Percentiles rank a stretch among this genome's conserved stretches.
Evolutionary conservation across 2,329 filamentous ascomycete species (phyloP).

Genomic region (Elsinoe necatrix): DNA sequence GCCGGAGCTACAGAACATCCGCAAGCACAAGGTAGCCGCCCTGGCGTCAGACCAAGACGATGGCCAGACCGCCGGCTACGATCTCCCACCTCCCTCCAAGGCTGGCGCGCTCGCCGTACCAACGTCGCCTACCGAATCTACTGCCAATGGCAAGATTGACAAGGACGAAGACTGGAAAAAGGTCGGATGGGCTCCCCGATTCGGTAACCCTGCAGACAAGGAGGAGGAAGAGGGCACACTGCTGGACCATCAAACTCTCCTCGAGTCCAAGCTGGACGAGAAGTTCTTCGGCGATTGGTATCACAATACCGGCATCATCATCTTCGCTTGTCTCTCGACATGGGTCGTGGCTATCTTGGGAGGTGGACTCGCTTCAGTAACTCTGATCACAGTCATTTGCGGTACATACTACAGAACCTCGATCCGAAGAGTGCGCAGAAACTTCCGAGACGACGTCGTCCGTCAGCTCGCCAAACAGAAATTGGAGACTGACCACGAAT

Average conservation of each 20-base stretch:
- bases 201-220: conserved; percentile 57
- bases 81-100: conserved; percentile 67
- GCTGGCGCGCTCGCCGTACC: conserved; percentile 53
- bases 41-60: conserved; percentile 75
- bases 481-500: conserved; percentile 84
- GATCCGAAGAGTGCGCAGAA: conserved; percentile 81
- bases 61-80: conserved; percentile 59
- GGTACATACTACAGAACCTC: conserved; percentile 96
- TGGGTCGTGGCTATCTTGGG: conserved; percentile 87
- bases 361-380: conserved; percentile 85
- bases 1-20: conserved; percentile 53
- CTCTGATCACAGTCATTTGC: conserved; percentile 85
- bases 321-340: conserved; percentile 82
- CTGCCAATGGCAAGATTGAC: conserved; percentile 43
- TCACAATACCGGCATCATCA: conserved; percentile 88
- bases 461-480: conserved; percentile 80
- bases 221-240: conserved; percentile 49
- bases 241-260: conserved; percentile 77
- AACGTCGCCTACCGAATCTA: conserved; percentile 38
- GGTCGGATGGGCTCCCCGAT: conserved; percentile 83
- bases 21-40: conserved; percentile 56
- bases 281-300: conserved; percentile 98
- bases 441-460: conserved; percentile 89
- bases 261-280: conserved; percentile 78
- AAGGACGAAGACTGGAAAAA: conserved; percentile 45